phyloP scores from a whole-genome alignment of 768 basidiomycete species.

The Kwoniella pini region DNA sequence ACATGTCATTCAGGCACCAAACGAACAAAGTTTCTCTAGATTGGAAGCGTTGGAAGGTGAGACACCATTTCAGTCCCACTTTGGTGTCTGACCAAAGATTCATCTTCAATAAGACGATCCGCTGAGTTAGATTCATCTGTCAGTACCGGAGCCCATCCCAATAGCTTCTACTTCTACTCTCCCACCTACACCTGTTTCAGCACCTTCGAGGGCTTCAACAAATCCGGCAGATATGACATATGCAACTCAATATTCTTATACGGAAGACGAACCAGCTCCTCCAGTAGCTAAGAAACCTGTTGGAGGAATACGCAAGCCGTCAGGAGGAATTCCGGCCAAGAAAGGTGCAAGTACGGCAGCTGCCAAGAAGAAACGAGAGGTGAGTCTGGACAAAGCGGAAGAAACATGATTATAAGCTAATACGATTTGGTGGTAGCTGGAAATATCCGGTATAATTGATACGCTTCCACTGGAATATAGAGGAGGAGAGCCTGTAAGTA shows the following conservation, averaged over 20 bases:
- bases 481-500: constrained; percentile 77
- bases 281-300: constrained; percentile 55
- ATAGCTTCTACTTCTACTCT: not conserved
- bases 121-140: no score
- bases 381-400: constrained; percentile 52
- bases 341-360: constrained; percentile 64
- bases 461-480: constrained; percentile 86
- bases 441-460: constrained; percentile 69
- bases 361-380: constrained; percentile 80
- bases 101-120: no score
- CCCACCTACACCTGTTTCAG: constrained; percentile 5
- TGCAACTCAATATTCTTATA: constrained; percentile 41
- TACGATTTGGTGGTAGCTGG: constrained; percentile 20
- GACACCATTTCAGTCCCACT: no score
- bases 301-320: constrained; percentile 51
- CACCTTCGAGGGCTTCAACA: constrained; percentile 3
- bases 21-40: constrained; percentile 22
- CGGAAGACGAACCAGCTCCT: constrained; percentile 30
- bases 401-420: not conserved
- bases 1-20: constrained; percentile 18
- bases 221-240: constrained; percentile 49
- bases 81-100: no score
- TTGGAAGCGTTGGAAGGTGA: constrained; percentile 14
- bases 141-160: constrained; percentile 15
- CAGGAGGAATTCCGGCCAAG: constrained; percentile 57